Conservation (phyloP, 2,329 filamentous ascomycete genomes). For the Exserohilum turcica region DNA sequence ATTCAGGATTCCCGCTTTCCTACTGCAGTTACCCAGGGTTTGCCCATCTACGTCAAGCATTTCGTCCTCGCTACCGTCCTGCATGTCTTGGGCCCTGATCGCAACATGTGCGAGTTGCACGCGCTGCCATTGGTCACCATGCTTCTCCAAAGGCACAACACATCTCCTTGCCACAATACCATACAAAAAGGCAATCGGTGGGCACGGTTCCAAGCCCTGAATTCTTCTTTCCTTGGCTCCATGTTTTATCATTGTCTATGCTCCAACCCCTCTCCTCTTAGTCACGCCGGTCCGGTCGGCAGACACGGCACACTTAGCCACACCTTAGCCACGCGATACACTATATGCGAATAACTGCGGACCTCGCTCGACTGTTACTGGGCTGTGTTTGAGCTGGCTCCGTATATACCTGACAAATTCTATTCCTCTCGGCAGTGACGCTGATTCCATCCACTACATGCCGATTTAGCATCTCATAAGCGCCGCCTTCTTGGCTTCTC, state of each 20-base stretch:
- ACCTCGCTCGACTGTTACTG: not conserved
- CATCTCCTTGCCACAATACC: not conserved
- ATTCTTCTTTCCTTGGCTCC: not conserved
- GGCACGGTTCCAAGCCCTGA: not conserved
- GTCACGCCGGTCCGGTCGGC: not conserved
- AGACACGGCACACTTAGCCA: constrained; percentile 1
- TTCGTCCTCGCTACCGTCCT: not conserved
- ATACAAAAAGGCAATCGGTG: not conserved
- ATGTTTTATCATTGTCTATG: not conserved
- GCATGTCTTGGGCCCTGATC: not conserved
- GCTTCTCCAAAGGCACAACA: not conserved
- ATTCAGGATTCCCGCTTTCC: not conserved
- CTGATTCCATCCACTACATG: not conserved
- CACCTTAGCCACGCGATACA: not conserved
- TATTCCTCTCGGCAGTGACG: not conserved
- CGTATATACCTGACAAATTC: not conserved
- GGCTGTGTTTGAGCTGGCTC: not conserved
- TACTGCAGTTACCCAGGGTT: not conserved
- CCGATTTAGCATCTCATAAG: not conserved
- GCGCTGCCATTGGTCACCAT: constrained; percentile 13
- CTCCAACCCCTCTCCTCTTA: not conserved
- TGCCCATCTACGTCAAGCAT: not conserved
- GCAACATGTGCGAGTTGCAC: constrained; percentile 6
- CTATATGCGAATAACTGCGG: not conserved
- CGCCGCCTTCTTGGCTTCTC: not conserved